phyloP scores from a whole-genome alignment of 371 early-diverging fungal genomes.

The Rhizopus delemar region DNA sequence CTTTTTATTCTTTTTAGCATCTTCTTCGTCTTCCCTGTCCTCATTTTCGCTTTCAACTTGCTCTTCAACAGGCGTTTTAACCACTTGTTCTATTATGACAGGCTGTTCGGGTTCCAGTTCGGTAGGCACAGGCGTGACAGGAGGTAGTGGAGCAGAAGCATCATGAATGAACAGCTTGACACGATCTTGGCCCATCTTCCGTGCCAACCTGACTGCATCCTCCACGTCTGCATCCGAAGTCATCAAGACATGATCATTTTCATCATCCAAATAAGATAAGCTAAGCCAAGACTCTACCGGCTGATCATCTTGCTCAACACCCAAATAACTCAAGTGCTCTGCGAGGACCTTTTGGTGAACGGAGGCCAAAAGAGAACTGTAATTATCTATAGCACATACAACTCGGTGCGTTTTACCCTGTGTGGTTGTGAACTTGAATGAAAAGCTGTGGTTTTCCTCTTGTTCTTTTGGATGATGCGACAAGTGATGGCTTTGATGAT shows the following conservation, averaged over 20 bases:
- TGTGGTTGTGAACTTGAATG: slow-evolving; percentile 42
- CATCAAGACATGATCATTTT: slow-evolving; percentile 84
- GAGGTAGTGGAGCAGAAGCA: slow-evolving; percentile 8
- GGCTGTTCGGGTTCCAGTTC: neutral
- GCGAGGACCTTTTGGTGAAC: slow-evolving; percentile 42
- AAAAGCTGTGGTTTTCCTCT: slow-evolving; percentile 20
- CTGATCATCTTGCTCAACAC: slow-evolving; percentile 11
- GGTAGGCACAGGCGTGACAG: slow-evolving; percentile 5
- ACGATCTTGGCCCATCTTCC: slow-evolving; percentile 72
- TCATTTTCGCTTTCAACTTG: slow-evolving; percentile 4
- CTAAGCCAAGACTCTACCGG: slow-evolving; percentile 48
- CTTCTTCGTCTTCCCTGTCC: slow-evolving; percentile 8
- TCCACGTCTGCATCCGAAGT: slow-evolving; percentile 75
- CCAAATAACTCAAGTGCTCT: slow-evolving; percentile 33
- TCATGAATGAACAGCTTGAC: slow-evolving; percentile 74
- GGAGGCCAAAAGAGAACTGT: slow-evolving; percentile 29
- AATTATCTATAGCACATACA: slow-evolving; percentile 26
- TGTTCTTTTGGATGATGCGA: slow-evolving; percentile 7
- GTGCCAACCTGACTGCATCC: slow-evolving; percentile 82
- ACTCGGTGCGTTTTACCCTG: slow-evolving; percentile 44
- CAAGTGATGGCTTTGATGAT: slow-evolving; percentile 18
- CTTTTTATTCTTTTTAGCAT: neutral
- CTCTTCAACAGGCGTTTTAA: neutral
- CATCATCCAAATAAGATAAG: slow-evolving; percentile 87
- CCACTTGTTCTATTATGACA: slow-evolving; percentile 7